phyloP scores from a whole-genome alignment of 768 basidiomycete species.

The Boletus rubroflammeus region DNA sequence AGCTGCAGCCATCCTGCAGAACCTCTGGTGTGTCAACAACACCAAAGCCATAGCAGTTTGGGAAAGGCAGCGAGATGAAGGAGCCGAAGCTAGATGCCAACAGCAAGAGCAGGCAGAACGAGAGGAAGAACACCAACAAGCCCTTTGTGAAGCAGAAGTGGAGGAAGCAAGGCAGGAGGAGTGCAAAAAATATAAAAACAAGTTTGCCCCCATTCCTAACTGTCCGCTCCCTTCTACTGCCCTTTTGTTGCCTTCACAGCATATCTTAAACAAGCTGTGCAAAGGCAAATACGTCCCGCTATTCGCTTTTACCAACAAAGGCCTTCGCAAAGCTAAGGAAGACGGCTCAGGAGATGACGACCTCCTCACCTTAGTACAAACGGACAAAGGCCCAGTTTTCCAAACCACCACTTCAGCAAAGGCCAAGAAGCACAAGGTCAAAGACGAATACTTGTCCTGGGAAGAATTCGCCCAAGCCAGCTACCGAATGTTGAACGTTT shows the following conservation, averaged over 20 bases:
- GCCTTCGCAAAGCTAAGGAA: background rate
- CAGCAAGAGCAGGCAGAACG: background rate
- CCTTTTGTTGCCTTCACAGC: rapidly evolving
- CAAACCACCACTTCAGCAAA: rapidly evolving
- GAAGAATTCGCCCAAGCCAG: background rate
- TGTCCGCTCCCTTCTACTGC: rapidly evolving
- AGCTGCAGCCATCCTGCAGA: rapidly evolving
- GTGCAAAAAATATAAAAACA: background rate
- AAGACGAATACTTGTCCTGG: background rate
- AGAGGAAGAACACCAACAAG: rapidly evolving
- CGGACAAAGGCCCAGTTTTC: background rate
- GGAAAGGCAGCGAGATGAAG: background rate
- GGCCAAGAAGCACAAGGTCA: background rate
- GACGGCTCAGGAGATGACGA: rapidly evolving
- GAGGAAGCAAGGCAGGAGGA: background rate
- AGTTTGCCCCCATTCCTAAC: background rate
- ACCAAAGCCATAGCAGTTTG: background rate
- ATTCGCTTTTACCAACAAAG: background rate
- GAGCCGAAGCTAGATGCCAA: rapidly evolving
- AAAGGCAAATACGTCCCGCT: background rate
- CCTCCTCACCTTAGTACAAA: background rate
- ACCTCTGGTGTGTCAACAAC: background rate
- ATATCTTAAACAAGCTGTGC: rapidly evolving
- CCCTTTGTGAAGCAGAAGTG: too few relatives aligned
- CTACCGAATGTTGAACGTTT: background rate